phyloP scores from a whole-genome alignment of 805 yeast genomes.

The Suhomyces pyralidae region DNA sequence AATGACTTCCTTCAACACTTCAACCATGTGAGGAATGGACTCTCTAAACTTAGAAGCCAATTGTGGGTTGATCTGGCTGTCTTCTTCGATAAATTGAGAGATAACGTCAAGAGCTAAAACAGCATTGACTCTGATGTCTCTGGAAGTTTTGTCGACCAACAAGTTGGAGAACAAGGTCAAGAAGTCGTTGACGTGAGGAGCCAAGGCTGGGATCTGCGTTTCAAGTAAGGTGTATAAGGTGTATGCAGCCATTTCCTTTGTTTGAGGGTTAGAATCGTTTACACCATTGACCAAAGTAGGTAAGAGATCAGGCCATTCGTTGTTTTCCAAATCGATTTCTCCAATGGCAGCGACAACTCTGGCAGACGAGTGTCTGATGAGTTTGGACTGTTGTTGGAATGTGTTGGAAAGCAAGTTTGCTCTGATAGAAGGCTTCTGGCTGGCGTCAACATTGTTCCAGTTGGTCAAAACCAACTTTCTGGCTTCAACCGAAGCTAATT shows the following conservation, averaged over 20 bases:
- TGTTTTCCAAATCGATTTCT: conserved; percentile 60
- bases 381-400: conserved; percentile 59
- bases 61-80: conserved; percentile 42
- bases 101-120: conserved; percentile 76
- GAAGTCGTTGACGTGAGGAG: conserved; percentile 60
- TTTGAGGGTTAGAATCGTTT: conserved; percentile 43
- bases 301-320: conserved; percentile 74
- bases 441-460: conserved; percentile 59
- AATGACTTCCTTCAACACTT: conserved; percentile 73
- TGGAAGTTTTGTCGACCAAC: conserved; percentile 57
- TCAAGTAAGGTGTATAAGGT: conserved; percentile 77
- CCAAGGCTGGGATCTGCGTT: conserved; percentile 56
- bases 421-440: conserved; percentile 60
- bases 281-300: conserved; percentile 66
- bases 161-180: conserved; percentile 68
- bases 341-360: conserved; percentile 88
- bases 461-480: conserved; percentile 72
- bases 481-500: conserved; percentile 95
- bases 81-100: conserved; percentile 64
- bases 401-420: conserved; percentile 66
- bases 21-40: conserved; percentile 76
- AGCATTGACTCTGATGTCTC: conserved; percentile 77
- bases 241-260: conserved; percentile 82
- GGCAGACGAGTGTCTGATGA: conserved; percentile 84
- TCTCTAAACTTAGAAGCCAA: conserved; percentile 55